Evolutionary conservation across 2,329 filamentous ascomycete species (phyloP).

Genomic region (Pseudocercospora fijiensis): DNA sequence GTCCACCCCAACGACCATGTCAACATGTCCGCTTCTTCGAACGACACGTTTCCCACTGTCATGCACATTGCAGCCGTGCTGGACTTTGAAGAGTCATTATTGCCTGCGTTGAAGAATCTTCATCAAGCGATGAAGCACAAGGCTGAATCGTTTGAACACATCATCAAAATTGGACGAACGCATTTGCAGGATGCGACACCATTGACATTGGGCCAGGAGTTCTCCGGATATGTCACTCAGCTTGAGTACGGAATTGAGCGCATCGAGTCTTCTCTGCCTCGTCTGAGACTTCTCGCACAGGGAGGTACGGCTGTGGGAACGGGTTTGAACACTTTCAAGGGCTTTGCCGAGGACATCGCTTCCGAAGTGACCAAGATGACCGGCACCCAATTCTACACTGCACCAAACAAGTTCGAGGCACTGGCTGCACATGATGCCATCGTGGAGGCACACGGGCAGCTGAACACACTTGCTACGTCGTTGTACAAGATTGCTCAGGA

Average conservation of each 20-base stretch:
- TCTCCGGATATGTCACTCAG: constrained; percentile 95
- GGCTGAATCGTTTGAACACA: constrained; percentile 82
- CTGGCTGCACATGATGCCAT: constrained; percentile 94
- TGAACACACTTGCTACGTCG: constrained; percentile 88
- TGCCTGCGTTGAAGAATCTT: constrained; percentile 79
- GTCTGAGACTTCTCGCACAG: constrained; percentile 84
- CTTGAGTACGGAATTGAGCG: constrained; percentile 87
- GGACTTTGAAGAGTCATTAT: constrained; percentile 80
- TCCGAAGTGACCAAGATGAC: constrained; percentile 90
- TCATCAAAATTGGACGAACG: constrained; percentile 98
- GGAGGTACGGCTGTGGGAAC: constrained; percentile 96
- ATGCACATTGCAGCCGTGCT: constrained; percentile 99
- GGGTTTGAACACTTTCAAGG: constrained; percentile 94
- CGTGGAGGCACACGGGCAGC: constrained; percentile 86
- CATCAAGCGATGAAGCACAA: constrained; percentile 83
- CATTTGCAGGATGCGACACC: constrained; percentile 97
- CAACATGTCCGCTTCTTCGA: constrained; percentile 98
- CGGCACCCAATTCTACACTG: constrained; percentile 88
- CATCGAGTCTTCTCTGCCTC: constrained; percentile 76
- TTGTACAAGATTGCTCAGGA: constrained; percentile 99
- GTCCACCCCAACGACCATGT: constrained; percentile 99
- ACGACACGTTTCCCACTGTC: constrained; percentile 98
- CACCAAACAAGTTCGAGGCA: constrained; percentile 98
- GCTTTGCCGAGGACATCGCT: constrained; percentile 91
- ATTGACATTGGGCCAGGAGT: constrained; percentile 92